A percentile compares a stretch with the other conserved stretches of the same genome.
Evolutionary conservation across 2,329 filamentous ascomycete genomes (phyloP).

Genomic region (Fusarium vanettenii): DNA sequence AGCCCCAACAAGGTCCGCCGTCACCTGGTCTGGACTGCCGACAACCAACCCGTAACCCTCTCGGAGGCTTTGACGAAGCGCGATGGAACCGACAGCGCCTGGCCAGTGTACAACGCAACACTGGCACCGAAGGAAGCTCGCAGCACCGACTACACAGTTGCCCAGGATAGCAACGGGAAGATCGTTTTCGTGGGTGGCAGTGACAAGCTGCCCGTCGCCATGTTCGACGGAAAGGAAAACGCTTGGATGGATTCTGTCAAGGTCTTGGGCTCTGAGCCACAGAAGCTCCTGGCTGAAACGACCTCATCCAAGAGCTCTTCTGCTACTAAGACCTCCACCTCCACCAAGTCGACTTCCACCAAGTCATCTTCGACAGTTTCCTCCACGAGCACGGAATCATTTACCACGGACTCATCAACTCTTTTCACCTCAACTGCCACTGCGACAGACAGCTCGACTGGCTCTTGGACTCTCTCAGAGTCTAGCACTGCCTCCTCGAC

Average conservation of each 20-base stretch:
- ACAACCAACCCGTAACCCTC: slow-evolving; percentile 64
- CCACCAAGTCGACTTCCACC: slow-evolving; percentile 12
- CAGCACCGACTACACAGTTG: slow-evolving; percentile 74
- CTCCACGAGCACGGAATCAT: slow-evolving; percentile 44
- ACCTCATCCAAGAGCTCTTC: slow-evolving; percentile 15
- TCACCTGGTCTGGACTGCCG: slow-evolving; percentile 72
- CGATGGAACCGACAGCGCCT: slow-evolving; percentile 69
- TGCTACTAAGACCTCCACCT: slow-evolving; percentile 39
- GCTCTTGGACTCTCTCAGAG: slow-evolving; percentile 41
- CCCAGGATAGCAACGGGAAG: slow-evolving; percentile 72
- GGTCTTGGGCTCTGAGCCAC: slow-evolving; percentile 65
- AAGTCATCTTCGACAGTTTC: slow-evolving; percentile 27
- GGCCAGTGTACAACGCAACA: slow-evolving; percentile 83
- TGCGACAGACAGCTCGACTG: slow-evolving; percentile 32
- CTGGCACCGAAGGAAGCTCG: slow-evolving; percentile 73
- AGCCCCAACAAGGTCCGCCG: slow-evolving; percentile 81
- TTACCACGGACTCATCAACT: slow-evolving; percentile 39
- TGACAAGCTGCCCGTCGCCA: slow-evolving; percentile 72
- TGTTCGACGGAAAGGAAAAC: slow-evolving; percentile 83
- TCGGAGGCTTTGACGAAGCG: slow-evolving; percentile 55
- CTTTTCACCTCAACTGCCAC: slow-evolving; percentile 40
- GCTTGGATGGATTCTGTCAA: slow-evolving; percentile 79
- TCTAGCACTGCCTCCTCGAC: slow-evolving; percentile 41
- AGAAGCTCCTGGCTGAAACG: slow-evolving; percentile 51
- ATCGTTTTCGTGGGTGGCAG: slow-evolving; percentile 85